These are phyloP conservation scores for Rosa hybrid DNA, from an alignment of 331 rosid species.

Conservation along the genomic window DNA sequence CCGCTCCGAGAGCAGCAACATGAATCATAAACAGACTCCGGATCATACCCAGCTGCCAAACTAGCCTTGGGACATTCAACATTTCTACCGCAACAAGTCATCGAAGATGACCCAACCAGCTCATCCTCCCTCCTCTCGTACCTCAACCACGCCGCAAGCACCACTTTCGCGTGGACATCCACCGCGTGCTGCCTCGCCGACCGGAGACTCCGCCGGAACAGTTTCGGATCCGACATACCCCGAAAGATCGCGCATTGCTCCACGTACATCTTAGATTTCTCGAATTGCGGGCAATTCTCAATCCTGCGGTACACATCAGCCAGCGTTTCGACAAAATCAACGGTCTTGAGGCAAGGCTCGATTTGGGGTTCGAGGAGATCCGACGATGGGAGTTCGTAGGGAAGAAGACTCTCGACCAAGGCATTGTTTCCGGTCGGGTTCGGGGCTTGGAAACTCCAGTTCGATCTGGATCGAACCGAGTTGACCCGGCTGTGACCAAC, in stretches of 20 bases:
- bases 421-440: constrained; percentile 30
- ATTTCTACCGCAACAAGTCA: constrained; percentile 72
- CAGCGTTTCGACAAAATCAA: constrained; percentile 50
- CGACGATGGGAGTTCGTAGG: constrained; percentile 63
- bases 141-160: constrained; percentile 69
- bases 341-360: constrained; percentile 46
- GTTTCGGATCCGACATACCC: constrained; percentile 51
- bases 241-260: constrained; percentile 68
- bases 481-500: constrained; percentile 49
- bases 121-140: constrained; percentile 85
- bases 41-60: constrained; percentile 66
- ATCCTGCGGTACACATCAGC: constrained; percentile 45
- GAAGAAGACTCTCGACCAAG: constrained; percentile 49
- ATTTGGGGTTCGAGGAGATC: constrained; percentile 66
- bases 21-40: constrained; percentile 58
- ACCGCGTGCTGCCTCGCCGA: constrained; percentile 73
- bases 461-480: constrained; percentile 46
- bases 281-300: constrained; percentile 51
- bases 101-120: constrained; percentile 54
- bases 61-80: constrained; percentile 70
- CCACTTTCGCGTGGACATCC: constrained; percentile 68
- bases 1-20: constrained; percentile 44
- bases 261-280: constrained; percentile 45
- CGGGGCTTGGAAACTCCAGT: constrained; percentile 30
- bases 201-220: constrained; percentile 71